These are phyloP conservation scores for Cryptosporidium tyzzeri DNA, from an alignment of 169 alveolate species.

Conservation along the genomic window DNA sequence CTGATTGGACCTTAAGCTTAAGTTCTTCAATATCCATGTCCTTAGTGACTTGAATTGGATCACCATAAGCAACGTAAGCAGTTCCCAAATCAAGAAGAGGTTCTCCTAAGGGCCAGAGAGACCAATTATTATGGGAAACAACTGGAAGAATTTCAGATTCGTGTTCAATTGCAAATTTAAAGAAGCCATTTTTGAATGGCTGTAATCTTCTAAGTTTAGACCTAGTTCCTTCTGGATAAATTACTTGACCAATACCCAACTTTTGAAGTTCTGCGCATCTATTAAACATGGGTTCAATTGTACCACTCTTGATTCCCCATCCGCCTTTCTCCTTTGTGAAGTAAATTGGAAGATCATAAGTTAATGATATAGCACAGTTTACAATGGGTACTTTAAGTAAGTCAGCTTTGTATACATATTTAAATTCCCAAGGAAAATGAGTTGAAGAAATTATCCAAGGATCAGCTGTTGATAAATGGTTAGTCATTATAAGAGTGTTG, in stretches of 20 bases:
- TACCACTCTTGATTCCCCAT: conserved; percentile 82
- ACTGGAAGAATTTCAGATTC: conserved; percentile 87
- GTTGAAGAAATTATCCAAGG: conserved; percentile 82
- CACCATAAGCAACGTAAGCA: conserved; percentile 81
- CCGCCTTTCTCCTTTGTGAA: conserved; percentile 83
- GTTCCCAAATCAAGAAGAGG: conserved; percentile 80
- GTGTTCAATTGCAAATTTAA: conserved; percentile 88
- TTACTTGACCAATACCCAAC: conserved; percentile 75
- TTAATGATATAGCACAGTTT: conserved; percentile 77
- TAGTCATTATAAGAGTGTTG: conserved; percentile 78
- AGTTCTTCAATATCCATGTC: conserved; percentile 63
- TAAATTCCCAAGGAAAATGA: conserved; percentile 77
- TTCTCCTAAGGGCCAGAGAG: conserved; percentile 82
- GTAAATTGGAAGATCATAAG: conserved; percentile 78
- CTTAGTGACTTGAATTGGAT: conserved; percentile 76
- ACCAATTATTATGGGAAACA: conserved; percentile 80
- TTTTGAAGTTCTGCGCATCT: conserved; percentile 75
- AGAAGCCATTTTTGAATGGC: conserved; percentile 89
- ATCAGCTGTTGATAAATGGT: conserved; percentile 81
- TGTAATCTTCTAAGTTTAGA: conserved; percentile 85
- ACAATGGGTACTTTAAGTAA: conserved; percentile 81
- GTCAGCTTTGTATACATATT: conserved; percentile 81
- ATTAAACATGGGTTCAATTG: conserved; percentile 78
- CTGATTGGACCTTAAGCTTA: conserved; percentile 37
- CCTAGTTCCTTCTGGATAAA: conserved; percentile 91